A percentile compares a stretch with the other conserved stretches of the same genome.
Conservation (phyloP, 495 filamentous ascomycete species). For the Penicillium chermesinum region DNA sequence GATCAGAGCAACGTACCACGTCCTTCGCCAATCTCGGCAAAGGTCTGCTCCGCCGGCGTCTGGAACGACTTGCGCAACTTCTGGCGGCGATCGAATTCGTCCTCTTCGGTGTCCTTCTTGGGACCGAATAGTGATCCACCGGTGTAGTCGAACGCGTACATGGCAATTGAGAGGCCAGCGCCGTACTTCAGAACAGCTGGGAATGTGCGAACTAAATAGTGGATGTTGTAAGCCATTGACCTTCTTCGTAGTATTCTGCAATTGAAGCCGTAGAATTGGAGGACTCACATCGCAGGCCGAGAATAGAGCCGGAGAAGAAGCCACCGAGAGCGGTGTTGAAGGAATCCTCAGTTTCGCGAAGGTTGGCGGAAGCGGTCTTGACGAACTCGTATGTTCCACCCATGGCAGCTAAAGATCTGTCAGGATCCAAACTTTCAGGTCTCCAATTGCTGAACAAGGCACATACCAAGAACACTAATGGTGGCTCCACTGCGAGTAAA, state of each 20-base stretch:
- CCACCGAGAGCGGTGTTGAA: constrained; percentile 67
- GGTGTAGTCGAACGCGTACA: constrained; percentile 71
- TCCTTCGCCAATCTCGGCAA: constrained; percentile 81
- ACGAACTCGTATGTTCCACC: constrained; percentile 76
- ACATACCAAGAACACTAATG: constrained; percentile 61
- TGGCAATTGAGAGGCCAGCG: constrained; percentile 53
- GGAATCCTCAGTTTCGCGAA: constrained; percentile 69
- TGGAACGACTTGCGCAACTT: constrained; percentile 66
- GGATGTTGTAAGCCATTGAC: neutral
- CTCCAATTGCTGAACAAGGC: neutral
- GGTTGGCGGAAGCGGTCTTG: constrained; percentile 65
- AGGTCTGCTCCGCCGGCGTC: constrained; percentile 74
- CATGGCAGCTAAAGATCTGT: constrained; percentile 58
- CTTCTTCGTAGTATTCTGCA: neutral
- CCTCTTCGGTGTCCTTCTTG: constrained; percentile 52
- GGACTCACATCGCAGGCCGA: constrained; percentile 59
- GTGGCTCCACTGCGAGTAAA: constrained; percentile 66
- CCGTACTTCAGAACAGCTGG: constrained; percentile 79
- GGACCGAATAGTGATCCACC: constrained; percentile 62
- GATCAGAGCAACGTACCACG: constrained; percentile 56
- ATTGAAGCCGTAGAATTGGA: neutral
- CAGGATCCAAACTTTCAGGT: constrained; percentile 14
- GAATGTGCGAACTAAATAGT: constrained; percentile 60
- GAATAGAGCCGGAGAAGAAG: constrained; percentile 62
- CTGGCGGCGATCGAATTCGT: constrained; percentile 80